A percentile compares a stretch with the other conserved stretches of the same genome.
Evolutionary conservation across 2,329 filamentous ascomycete genomes (phyloP).

Genomic region (Pseudogymnoascus sp.): DNA sequence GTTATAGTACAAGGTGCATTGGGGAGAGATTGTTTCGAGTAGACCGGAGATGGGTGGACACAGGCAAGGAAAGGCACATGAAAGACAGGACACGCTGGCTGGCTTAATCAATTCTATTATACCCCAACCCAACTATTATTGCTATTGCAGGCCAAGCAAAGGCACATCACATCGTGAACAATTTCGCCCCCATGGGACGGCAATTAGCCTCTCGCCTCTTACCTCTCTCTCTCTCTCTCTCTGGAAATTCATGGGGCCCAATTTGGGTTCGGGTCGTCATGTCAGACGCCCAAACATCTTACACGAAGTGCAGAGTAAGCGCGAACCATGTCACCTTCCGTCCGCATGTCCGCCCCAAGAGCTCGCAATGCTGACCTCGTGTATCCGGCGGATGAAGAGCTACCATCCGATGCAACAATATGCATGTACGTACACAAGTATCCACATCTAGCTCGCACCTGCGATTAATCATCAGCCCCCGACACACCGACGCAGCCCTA

Average conservation of each 20-base stretch:
- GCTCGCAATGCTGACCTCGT: conserved; percentile 5
- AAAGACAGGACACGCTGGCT: background rate
- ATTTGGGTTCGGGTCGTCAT: background rate
- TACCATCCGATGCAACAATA: background rate
- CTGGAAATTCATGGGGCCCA: background rate
- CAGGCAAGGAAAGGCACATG: background rate
- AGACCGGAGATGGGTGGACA: background rate
- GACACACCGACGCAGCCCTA: conserved; percentile 5
- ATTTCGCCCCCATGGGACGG: background rate
- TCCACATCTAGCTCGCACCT: background rate
- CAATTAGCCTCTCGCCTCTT: background rate
- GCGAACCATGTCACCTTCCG: background rate
- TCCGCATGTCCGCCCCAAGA: background rate
- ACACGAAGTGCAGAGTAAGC: background rate
- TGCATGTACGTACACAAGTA: background rate
- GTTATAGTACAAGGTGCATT: conserved; percentile 9
- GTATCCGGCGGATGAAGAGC: background rate
- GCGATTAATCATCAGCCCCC: background rate
- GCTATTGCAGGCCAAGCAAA: background rate
- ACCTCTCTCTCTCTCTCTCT: background rate
- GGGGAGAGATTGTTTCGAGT: conserved; percentile 4
- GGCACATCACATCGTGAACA: background rate
- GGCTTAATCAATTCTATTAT: conserved; percentile 6
- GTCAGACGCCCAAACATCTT: background rate
- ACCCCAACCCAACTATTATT: conserved; percentile 1